Evolutionary conservation across 2,329 filamentous ascomycete genomes (phyloP).

Genomic region (Leptographium flavum): DNA sequence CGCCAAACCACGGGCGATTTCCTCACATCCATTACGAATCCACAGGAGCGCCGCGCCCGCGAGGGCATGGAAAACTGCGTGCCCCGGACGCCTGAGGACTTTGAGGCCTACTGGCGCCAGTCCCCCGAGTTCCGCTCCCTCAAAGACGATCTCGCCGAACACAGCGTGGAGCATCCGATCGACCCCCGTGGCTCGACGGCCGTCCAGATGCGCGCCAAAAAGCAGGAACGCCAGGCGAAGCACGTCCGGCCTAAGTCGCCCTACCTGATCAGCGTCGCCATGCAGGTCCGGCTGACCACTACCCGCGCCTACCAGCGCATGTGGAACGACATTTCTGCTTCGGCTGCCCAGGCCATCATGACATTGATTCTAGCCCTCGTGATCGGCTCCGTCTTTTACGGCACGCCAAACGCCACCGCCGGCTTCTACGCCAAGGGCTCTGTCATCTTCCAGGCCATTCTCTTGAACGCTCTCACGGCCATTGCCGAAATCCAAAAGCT

Average conservation of each 20-base stretch:
- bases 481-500: constrained; percentile 74
- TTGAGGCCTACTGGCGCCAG: constrained; percentile 42
- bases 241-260: constrained; percentile 41
- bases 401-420: constrained; percentile 11
- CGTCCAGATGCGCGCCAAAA: constrained; percentile 33
- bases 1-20: constrained; percentile 62
- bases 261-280: constrained; percentile 43
- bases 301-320: constrained; percentile 68
- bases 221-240: constrained; percentile 32
- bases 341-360: constrained; percentile 69
- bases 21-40: constrained; percentile 44
- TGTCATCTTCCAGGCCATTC: constrained; percentile 72
- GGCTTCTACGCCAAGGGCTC: constrained; percentile 50
- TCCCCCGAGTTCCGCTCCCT: constrained; percentile 36
- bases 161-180: constrained; percentile 31
- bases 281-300: constrained; percentile 34
- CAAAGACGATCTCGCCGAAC: constrained; percentile 40
- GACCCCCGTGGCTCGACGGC: constrained; percentile 19
- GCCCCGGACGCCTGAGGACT: constrained; percentile 46
- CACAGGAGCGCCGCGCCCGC: constrained; percentile 24
- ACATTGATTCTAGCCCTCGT: constrained; percentile 42
- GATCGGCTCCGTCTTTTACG: constrained; percentile 10
- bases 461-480: constrained; percentile 73
- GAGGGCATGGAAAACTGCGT: constrained; percentile 40
- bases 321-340: constrained; percentile 56